Evolutionary conservation across 78 protist genomes (phyloP), one percentile per base, ranked within the genome.

Genomic region (Dictyostelium capitatum): DNA sequence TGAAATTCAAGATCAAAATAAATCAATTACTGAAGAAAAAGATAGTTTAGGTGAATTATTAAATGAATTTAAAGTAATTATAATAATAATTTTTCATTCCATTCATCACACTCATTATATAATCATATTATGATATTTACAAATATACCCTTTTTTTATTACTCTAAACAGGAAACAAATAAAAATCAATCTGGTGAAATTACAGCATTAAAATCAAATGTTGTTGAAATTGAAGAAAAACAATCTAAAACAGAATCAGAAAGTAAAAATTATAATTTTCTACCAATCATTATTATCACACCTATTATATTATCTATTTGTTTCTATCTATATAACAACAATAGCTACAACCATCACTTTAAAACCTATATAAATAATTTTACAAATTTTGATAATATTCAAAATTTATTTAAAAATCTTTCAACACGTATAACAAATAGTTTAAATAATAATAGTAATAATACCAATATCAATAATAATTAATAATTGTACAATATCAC

Each of bases 21-120:
- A 87, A 87, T n/a, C 62, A 20, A 3, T 77, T 30, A 69, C 25
- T 54, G 92, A 87, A 48, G 92, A 87, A 64, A 87, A 72, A 25
- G 92, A 87, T 9, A 46, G 83, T 51, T 17, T 87, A 28, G 47
- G 69, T 77, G 92, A 87, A 23, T 43, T 87, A 20, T 28, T 74
- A 14, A 64, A 59, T 17, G 92, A 87, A 59, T 32, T 77, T 50
- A 87, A 48, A 51, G 85, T 80, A 80, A 62, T 30, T 62, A 80
- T 46, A n/a, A 28, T 50, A 48, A n/a, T 50, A n/a, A 25, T 28
- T 57, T n/a, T 14, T 4, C 15, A 51, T 15, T 6, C 20, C 20
- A 46, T 43, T 17, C 56, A 72, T 8, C 50, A n/a, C 19, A 9
- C 23, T 1, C 6, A 9, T 4, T 6, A 19, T 12, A 64, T 64